These are phyloP conservation scores for Beauveria australis DNA, from an alignment of 2,329 filamentous ascomycete species.

Conservation along the genomic window DNA sequence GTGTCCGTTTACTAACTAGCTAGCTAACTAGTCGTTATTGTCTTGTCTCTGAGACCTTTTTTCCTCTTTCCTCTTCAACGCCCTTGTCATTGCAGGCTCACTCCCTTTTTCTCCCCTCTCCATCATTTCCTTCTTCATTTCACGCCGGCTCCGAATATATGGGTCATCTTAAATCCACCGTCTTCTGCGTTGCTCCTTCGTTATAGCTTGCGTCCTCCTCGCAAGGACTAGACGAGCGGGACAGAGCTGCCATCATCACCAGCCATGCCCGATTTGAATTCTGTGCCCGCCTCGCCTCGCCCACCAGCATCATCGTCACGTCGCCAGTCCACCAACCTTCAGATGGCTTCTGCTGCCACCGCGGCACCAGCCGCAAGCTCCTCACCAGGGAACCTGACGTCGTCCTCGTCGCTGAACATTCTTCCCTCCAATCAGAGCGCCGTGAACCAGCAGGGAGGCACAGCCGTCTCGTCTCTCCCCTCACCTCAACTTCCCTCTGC, in stretches of 20 bases:
- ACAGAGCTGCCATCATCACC: not conserved
- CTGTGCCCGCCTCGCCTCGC: constrained; percentile 43
- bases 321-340: constrained; percentile 33
- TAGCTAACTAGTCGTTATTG: not conserved
- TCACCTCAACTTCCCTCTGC: constrained; percentile 21
- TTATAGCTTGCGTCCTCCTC: not conserved
- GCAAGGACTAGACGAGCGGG: not conserved
- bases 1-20: no score
- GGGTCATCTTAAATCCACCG: not conserved
- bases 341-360: constrained; percentile 32
- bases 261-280: constrained; percentile 48
- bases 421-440: constrained; percentile 48
- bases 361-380: constrained; percentile 11
- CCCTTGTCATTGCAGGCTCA: not conserved
- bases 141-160: not conserved
- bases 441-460: constrained; percentile 27
- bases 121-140: not conserved
- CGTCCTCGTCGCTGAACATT: constrained; percentile 43
- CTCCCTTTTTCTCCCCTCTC: not conserved
- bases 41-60: constrained; percentile 1
- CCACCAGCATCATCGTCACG: constrained; percentile 31
- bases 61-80: not conserved
- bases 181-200: not conserved
- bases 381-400: constrained; percentile 16
- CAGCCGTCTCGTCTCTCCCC: constrained; percentile 23